Conservation (phyloP, 352 stramenopile species). For the Globisporangium abappressorium region DNA sequence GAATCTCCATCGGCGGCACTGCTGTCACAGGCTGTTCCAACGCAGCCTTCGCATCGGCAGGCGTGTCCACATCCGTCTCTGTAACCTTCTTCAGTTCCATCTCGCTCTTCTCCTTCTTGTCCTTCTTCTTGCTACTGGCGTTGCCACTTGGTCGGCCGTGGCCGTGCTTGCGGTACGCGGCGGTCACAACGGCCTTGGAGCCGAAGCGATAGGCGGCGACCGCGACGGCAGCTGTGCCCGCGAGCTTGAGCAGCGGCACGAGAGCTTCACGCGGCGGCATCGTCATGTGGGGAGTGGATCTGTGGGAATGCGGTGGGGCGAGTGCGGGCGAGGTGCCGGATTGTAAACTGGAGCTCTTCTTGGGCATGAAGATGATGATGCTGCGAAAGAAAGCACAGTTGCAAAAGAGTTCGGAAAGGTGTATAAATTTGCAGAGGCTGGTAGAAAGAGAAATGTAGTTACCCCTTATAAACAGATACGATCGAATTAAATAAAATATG, state of each 20-base stretch:
- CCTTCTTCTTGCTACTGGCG: conserved; percentile 3
- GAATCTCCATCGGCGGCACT: conserved; percentile 12
- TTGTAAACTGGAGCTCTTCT: not conserved
- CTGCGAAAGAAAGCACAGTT: not conserved
- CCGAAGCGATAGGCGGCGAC: conserved; percentile 27
- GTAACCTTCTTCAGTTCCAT: not conserved
- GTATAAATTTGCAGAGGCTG: not conserved
- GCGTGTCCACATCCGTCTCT: conserved; percentile 3
- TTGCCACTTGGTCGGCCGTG: not conserved
- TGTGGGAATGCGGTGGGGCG: not conserved
- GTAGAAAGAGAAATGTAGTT: not conserved
- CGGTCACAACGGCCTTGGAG: conserved; percentile 16
- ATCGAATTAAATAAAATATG: not conserved
- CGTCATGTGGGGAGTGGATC: conserved; percentile 1
- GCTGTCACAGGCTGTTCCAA: conserved; percentile 12
- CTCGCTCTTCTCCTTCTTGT: conserved; percentile 15
- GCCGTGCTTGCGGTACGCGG: conserved; percentile 15
- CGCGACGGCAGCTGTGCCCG: conserved; percentile 28
- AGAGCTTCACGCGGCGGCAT: conserved; percentile 27
- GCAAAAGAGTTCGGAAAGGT: not conserved
- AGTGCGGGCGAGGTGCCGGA: not conserved
- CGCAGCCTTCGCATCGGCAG: not conserved
- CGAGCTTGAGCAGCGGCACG: conserved; percentile 35
- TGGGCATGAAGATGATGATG: not conserved
- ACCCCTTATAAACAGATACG: not conserved